These are phyloP conservation scores for Suhomyces prunicola DNA, from an alignment of 805 yeast species.

Conservation along the genomic window DNA sequence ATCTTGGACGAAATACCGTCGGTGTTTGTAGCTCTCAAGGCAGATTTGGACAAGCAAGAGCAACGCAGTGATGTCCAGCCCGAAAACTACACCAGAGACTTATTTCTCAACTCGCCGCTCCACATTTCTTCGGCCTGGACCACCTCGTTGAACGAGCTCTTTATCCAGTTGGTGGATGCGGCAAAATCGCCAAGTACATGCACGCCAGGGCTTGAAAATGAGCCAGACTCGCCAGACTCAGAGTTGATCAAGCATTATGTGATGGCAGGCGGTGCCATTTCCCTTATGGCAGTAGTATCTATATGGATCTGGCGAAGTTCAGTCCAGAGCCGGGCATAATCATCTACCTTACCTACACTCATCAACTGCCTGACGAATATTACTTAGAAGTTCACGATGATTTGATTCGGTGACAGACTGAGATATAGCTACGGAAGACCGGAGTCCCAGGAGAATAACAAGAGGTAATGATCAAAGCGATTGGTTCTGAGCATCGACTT, in stretches of 20 bases:
- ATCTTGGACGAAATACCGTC: slow-evolving; percentile 68
- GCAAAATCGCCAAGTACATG: slow-evolving; percentile 75
- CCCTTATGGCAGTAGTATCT: slow-evolving; percentile 60
- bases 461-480: neutral
- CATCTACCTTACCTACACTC: too few species aligned
- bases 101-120: slow-evolving; percentile 73
- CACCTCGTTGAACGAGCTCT: slow-evolving; percentile 77
- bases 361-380: too few species aligned
- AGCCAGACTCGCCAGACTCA: slow-evolving; percentile 53
- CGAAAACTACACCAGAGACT: slow-evolving; percentile 70
- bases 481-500: too few species aligned
- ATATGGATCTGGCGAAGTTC: slow-evolving; percentile 64
- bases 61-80: slow-evolving; percentile 86
- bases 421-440: neutral
- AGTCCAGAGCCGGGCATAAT: slow-evolving; percentile 18
- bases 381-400: too few species aligned
- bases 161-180: slow-evolving; percentile 83
- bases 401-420: neutral
- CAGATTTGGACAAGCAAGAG: slow-evolving; percentile 93
- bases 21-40: slow-evolving; percentile 87
- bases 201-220: slow-evolving; percentile 66
- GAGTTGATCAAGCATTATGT: slow-evolving; percentile 53
- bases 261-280: slow-evolving; percentile 67
- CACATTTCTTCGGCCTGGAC: slow-evolving; percentile 92
- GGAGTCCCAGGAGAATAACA: neutral